Base-by-base conservation (phyloP, 495 filamentous ascomycete species). In the Filosporella fistucella region DNA sequence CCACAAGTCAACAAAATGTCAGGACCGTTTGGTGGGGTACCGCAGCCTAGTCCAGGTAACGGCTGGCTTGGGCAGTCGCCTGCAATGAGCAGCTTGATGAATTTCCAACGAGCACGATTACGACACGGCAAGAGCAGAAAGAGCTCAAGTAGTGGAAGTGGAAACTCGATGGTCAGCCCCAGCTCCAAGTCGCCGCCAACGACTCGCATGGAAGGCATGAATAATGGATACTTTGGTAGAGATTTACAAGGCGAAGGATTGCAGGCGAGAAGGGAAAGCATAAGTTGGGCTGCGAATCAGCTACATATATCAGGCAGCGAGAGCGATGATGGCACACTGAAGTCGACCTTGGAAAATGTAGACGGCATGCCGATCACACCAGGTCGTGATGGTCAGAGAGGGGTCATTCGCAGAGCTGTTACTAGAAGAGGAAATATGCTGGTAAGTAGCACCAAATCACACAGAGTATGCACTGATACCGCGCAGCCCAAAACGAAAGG, bases 361-460 rank as follows among this genome's bases (percentile, higher is more conserved):
- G 70, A 71, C 45, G 59, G 60, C n/a, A 54, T 66, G 25, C 74
- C 58, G 65, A 52, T 65, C 10, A 71, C 68, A 16, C 59, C 62
- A 16, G 56, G 61, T 23, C 66, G 64, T 41, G 68, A 71, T 35
- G 68, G 67, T 1, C 53, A 60, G 24, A 53, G 73, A 29, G 78
- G 76, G 37, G 80, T 86, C 2, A 68, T 85, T 13, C 71, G 79
- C 30, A 68, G 82, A 48, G 78, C 82, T 8, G 93, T 98, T 12
- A 95, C 89, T 17, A 75, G 93, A 24, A 75, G 91, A 45, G 85
- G 91, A 2, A 97, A 90, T 63, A 70, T 98, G 54, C 66, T 98
- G 39, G 66, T 90, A 91, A 75, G 60, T 82, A 32, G 30, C 33
- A 29, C 24, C 3, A 30, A 32, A 42, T 42, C 41, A 23, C 2